Base-by-base conservation (phyloP, 495 filamentous ascomycete genomes). In the Darksidea phi region DNA sequence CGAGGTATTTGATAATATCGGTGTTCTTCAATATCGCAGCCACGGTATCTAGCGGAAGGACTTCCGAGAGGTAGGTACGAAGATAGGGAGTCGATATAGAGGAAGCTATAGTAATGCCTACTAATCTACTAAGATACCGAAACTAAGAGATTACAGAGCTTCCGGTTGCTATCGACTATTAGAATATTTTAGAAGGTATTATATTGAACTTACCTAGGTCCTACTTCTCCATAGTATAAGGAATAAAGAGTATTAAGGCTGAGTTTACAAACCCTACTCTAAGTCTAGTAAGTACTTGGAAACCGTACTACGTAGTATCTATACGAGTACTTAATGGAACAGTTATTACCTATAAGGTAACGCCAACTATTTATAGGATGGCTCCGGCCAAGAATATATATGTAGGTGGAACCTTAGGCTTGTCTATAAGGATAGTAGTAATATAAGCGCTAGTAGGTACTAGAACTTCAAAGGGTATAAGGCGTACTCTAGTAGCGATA, bases 221-320 rank as follows among this genome's bases (percentile, higher is more conserved):
- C n/a, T n/a, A n/a, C 36, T 38, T 38, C 36, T 38, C 36, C 36
- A 38, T 38, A 15, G 36, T 15, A 15, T 38, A 38, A 38, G 36
- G 36, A 15, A 38, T 15, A 15, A 38, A 38, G 36, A 38, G 36
- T 38, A 38, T 38, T 38, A 38, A 38, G 7, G 36, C 36, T 7
- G 36, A 38, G 36, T 38, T 50, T 4, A 50, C 24, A 26, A 50
- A 46, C 8, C 54, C 54, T 12, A 57, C 54, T 10, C 54, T 41
- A 10, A 57, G 8, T 6, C 54, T 41, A 11, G 26, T 10, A 28
- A 57, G 18, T 10, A 47, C 37, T 32, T 57, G 54, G 12, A 15
- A 57, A n/a, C 38, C 38, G 26, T 46, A 57, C 38, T 57, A 41
- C 5, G 17, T 2, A 7, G 17, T 28, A 6, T 36, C 34, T 32